Evolutionary conservation across 129 eudicot species (phyloP), one percentile per base, ranked within the genome.

Genomic region (Escallonia herrerae): DNA sequence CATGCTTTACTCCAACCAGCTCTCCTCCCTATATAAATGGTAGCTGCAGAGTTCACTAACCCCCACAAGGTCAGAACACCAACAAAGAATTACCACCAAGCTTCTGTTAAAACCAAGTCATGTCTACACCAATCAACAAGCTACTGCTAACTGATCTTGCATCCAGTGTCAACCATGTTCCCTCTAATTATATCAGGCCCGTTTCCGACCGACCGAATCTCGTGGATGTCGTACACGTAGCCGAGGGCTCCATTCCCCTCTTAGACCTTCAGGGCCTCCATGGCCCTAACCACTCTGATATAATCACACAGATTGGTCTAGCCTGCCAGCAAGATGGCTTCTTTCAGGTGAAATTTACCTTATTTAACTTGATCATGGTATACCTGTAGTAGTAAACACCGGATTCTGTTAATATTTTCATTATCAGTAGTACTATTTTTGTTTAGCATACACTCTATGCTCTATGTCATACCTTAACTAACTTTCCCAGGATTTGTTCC

Each of bases 131-230:
- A 4, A 77, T 65, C 60, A 56, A 60, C 38, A 58, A 52, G 8
- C 11, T 71, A 37, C 64, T 80, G 33, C 13, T 79, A 4, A 22
- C 60, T 51, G 84, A 80, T 22, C 50, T 66, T 5, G 58, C 63
- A 49, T 71, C 78, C 9, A 7, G 64, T 6, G 42, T 68, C 3
- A 57, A 71, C 4, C 78, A 63, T 44, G 52, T 80, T 48, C 81
- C 85, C 3, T 63, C 81, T 3, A 46, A 72, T 42, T 80, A 75
- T 69, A 72, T 80, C 62, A 78, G 78, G 8, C 81, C 85, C 8
- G 22, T 67, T 66, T 67, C 85, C 65, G 74, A 80, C 39, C 84
- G 84, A 4, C 84, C 81, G 9, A 76, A 80, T 63, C 85, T 80
- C 42, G 14, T 40, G 47, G 0, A 61, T 5, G 74, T 79, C 60